Base-by-base conservation (phyloP, 352 stramenopile genomes). In the Globisporangium nagaii region DNA sequence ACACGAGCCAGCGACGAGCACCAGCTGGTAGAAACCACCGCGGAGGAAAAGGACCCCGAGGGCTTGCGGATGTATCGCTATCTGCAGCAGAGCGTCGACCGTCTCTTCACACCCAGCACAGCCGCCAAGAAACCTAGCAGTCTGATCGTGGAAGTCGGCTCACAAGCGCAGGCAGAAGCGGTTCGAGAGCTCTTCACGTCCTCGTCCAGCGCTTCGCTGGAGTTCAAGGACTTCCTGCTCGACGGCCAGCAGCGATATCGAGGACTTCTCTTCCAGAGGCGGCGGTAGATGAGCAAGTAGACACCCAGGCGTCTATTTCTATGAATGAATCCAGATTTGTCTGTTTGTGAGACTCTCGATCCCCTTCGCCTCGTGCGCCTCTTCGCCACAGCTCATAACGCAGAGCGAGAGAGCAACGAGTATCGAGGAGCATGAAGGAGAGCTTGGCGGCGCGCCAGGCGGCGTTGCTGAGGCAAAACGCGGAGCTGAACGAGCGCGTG, bases 91-190 rank as follows among this genome's bases (percentile, higher is more conserved):
- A 77, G 72, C 17, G 54, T 77, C 11, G 51, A 7, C 6, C 65
- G 66, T 2, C 55, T 88, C 19, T 66, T 88, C 12, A 50, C 60
- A 32, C 40, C 50, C 1, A 25, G 36, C 25, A 8, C 1, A 53
- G 9, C 20, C 19, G 3, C n/a, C 17, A 22, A 49, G 17, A n/a
- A 22, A 8, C 20, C 3, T 10, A 53, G 42, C 8, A 15, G 43
- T 8, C 48, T 88, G 27, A 28, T 88, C 15, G 27, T 88, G 36
- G 80, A 90, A 48, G 71, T 88, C 15, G 80, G 80, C 13, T 88
- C 80, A 0, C 48, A 83, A 39, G 42, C 45, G 4, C 80, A 90
- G 30, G 80, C 78, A 4, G 40, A 59, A 22, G 67, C 70, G 11
- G 77, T 88, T 0, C 57, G 53, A 9, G 39, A 56, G 19, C 56